Conservation (phyloP, 768 basidiomycete genomes). For the Boletus insuetus region DNA sequence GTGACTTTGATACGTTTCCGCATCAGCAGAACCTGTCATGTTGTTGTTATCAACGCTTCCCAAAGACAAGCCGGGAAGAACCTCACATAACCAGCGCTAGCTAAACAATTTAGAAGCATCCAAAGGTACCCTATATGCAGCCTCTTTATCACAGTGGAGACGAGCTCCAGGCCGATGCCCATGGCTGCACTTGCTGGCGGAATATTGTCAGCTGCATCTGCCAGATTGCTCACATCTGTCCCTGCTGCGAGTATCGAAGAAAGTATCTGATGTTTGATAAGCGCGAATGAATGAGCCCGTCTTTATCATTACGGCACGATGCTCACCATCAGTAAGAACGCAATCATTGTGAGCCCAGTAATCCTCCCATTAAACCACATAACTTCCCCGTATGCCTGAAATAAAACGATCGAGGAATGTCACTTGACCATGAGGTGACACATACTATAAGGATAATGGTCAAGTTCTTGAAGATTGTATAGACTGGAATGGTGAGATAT, state of each 20-base stretch:
- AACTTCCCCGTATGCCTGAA: constrained; percentile 93
- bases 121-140: constrained; percentile 88
- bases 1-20: constrained; percentile 93
- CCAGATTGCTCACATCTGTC: constrained; percentile 62
- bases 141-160: constrained; percentile 47
- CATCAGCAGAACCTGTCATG: constrained; percentile 83
- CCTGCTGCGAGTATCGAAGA: constrained; percentile 98
- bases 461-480: constrained; percentile 99
- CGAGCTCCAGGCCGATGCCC: constrained; percentile 29
- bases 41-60: constrained; percentile 1
- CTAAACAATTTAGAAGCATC: constrained; percentile 92
- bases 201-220: constrained; percentile 26
- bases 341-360: constrained; percentile 80
- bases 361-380: constrained; percentile 94
- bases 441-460: constrained; percentile 98
- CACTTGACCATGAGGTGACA: constrained; percentile 9
- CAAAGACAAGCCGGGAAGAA: neutral
- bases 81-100: constrained; percentile 87
- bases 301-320: neutral
- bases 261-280: constrained; percentile 54
- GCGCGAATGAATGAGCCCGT: neutral
- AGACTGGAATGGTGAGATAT: constrained; percentile 95
- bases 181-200: constrained; percentile 27
- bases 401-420: neutral
- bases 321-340: constrained; percentile 89